Base-by-base conservation (phyloP, 169 alveolate genomes). In the Sarcocystis neurona region DNA sequence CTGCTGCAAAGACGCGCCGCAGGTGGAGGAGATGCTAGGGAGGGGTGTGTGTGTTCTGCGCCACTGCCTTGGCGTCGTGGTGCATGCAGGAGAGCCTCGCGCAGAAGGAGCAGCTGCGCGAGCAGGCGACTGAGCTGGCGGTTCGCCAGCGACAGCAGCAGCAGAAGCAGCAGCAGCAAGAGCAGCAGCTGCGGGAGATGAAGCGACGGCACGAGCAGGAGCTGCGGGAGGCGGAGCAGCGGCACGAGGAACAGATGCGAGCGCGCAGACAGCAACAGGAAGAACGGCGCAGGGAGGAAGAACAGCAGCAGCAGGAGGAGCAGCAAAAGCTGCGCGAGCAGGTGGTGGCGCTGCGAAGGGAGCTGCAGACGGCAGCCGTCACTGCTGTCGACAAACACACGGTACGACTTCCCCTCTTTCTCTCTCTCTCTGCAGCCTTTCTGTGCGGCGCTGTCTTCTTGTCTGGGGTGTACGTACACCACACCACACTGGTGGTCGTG, bases 151-250 rank as follows among this genome's bases (percentile, higher is more conserved):
- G n/a, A n/a, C n/a, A n/a, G n/a, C n/a, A 50, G n/a, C 8, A 18
- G 60, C 60, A 18, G 18, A 18, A 50, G 60, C n/a, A 8, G 70
- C 18, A 58, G 70, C 5, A 58, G n/a, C 4, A 27, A 2, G 18
- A 6, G 75, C 53, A 72, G 82, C 2, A 3, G 15, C 8, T 56
- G 53, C 46, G 34, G 47, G 56, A 72, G 82, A 72, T n/a, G 82
- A 72, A 23, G 56, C 53, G 23, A 23, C n/a, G 37, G 32, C 48
- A 0, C 82, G 82, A 1, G 48, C 30, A 32, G 43, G 56, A n/a
- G 82, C n/a, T 72, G 39, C 37, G 41, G n/a, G 58, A 72, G 46
- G 58, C 41, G 37, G 56, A 72, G 56, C 56, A n/a, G 58, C 56
- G 41, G 56, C 82, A 39, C 27, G 46, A 48, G 2, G 82, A 48